Conservation (phyloP, 306 rosid species). For the Lablab purpureus region DNA sequence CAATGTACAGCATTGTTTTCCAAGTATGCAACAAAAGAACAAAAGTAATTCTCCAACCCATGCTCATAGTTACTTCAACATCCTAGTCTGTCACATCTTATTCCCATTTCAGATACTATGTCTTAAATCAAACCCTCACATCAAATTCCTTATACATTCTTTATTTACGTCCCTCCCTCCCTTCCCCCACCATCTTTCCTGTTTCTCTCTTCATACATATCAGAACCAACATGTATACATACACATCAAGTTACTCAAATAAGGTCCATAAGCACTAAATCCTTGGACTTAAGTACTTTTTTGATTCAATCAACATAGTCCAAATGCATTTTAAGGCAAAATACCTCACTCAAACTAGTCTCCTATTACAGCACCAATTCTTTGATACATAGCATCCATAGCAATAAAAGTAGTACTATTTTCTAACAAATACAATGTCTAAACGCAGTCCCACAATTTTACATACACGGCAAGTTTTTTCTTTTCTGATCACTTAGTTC, state of each 20-base stretch:
- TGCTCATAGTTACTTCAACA: constrained; percentile 68
- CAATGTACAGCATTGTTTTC: constrained; percentile 36
- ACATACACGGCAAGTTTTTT: constrained; percentile 44
- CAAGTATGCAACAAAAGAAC: constrained; percentile 61
- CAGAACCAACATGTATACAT: constrained; percentile 39
- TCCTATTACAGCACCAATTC: constrained; percentile 49
- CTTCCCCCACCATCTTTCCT: constrained; percentile 17
- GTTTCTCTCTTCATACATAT: constrained; percentile 39
- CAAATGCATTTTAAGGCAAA: constrained; percentile 71
- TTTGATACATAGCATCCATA: constrained; percentile 63
- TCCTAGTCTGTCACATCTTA: constrained; percentile 63
- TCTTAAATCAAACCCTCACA: constrained; percentile 59
- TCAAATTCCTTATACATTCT: constrained; percentile 52
- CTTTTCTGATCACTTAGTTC: background rate
- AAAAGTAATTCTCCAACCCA: constrained; percentile 61
- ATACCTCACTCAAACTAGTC: constrained; percentile 52
- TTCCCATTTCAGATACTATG: constrained; percentile 49
- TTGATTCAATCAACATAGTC: constrained; percentile 70
- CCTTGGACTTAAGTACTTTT: constrained; percentile 38
- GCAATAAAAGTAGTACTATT: constrained; percentile 44
- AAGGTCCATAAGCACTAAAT: constrained; percentile 46
- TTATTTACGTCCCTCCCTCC: constrained; percentile 32
- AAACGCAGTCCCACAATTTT: constrained; percentile 31
- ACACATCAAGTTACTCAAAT: constrained; percentile 55
- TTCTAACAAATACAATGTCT: constrained; percentile 50